Base-by-base conservation (phyloP, 768 basidiomycete species). In the Boletus coccyginus region DNA sequence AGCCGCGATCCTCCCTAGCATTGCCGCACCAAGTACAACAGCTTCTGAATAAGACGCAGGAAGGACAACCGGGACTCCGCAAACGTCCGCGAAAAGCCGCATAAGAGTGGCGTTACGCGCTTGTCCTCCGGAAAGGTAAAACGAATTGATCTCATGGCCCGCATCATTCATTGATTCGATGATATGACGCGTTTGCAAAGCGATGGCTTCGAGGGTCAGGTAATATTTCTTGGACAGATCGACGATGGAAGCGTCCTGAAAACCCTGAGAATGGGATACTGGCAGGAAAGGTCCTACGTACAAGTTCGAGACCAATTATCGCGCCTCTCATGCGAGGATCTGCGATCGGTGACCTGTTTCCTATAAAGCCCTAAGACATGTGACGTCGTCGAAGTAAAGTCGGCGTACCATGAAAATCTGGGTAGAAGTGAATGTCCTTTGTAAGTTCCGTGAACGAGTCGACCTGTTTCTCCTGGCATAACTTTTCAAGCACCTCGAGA, bases 261-360 rank as follows among this genome's bases (percentile, higher is more conserved):
- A 36, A 31, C 4, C 14, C 16, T 59, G 39, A 59, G 49, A 17
- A 42, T 12, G 43, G 6, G 12, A 2, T 33, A 6, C 12, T 38
- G 47, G 5, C 19, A 21, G 29, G 13, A 40, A 35, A 32, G 33
- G 19, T 21, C 16, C 5, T 5, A 68, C 78, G 38, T 66, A 86
- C 88, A 52, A 98, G 83, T 46, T 87, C 81, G 45, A 98, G 81
- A 32, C 97, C 97, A 52, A 86, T 79, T 55, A 98, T 87, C 48
- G 93, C 89, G 19, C 97, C 97, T 38, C 90, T 81, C 96, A 98
- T 97, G 51, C 82, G 85, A n/a, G 92, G 81, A 70, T 99, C 97
- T 3, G 96, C 96, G 44, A 98, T 85, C 1, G 97, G 97, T 1
- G 95, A 98, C 57, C 97, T 82, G 72, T 99, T 99, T 39, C 96